Evolutionary conservation across 345 rosid genomes (phyloP), one percentile per base, ranked within the genome.

Genomic region (Lenwebbia sp.): DNA sequence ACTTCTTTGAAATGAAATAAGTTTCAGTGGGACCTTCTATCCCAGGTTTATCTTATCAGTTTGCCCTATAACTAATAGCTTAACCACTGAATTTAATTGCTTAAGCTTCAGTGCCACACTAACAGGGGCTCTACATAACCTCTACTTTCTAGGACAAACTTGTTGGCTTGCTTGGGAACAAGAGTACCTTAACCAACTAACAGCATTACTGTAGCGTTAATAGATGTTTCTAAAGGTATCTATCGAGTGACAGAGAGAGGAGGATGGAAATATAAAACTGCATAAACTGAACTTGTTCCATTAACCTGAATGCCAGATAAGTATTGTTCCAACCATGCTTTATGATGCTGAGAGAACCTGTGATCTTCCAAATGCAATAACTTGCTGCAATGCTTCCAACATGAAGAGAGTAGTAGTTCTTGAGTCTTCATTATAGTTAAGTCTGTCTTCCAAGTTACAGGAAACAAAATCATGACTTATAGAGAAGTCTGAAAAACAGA

Each of bases 331-430:
- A 96, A 86, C 89, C 92, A 87, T 86, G 94, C 98, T 87, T 90
- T 93, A 88, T 91, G 91, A 86, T 56, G 87, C 94, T 89, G 90
- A 84, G 89, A 86, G 88, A 93, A 92, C 57, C 90, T 93, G 65
- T 60, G 91, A 90, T 94, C 98, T 90, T 96, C 99, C 90, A 96
- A 86, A 90, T 91, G 95, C 89, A 95, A 89, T 62, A 96, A 90
- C 87, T 87, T 74, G 86, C 96, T 85, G 84, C 92, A 96, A 87
- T 95, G 95, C 92, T 93, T 95, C 99, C 99, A 96, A 86, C 98
- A 95, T 56, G 98, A 95, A 88, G 94, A 94, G 83, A 96, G 92
- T 75, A 96, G 92, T 52, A 90, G 88, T 82, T 92, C 91, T 86
- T 96, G 90, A 83, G 91, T 86, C 55, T 54, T 88, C 84, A 85